Conservation (phyloP, 441 rosid genomes). For the Codiaeum variegatum region DNA sequence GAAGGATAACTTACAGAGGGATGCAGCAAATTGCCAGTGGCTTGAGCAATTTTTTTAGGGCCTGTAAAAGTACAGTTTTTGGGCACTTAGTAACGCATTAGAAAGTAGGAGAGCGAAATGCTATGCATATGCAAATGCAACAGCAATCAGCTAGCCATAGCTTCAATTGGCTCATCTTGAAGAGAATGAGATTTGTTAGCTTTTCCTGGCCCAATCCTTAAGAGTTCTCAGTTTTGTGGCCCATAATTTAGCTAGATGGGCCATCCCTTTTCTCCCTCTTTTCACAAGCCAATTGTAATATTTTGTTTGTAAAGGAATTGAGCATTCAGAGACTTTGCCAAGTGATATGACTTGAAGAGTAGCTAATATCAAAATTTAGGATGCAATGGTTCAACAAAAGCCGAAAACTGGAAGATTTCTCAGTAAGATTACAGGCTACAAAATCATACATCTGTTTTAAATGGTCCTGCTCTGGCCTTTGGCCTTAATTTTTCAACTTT, state of each 20-base stretch:
- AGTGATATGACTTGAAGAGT: background rate
- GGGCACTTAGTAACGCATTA: background rate
- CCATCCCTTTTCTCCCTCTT: no score
- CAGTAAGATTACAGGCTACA: background rate
- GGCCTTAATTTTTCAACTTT: background rate
- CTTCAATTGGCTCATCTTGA: background rate
- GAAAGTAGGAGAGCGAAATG: background rate
- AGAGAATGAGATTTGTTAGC: background rate
- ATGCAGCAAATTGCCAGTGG: constrained; percentile 60
- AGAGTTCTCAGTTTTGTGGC: background rate
- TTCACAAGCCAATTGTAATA: no score
- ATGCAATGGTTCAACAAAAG: background rate
- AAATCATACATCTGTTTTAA: background rate
- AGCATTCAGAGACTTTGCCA: no score
- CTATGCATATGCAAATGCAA: background rate
- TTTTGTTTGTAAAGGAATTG: no score
- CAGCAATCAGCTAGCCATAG: background rate
- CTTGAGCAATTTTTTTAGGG: constrained; percentile 62
- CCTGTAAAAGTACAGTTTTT: background rate
- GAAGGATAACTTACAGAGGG: constrained; percentile 65
- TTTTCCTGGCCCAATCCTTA: background rate
- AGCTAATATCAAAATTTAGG: background rate
- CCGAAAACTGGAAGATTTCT: background rate
- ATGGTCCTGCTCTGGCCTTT: background rate
- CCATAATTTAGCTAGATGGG: background rate